Evolutionary conservation across 192 early-diverging fungal genomes (phyloP), one percentile per base, ranked within the genome.

Genomic region (Entophlyctis luteolus): DNA sequence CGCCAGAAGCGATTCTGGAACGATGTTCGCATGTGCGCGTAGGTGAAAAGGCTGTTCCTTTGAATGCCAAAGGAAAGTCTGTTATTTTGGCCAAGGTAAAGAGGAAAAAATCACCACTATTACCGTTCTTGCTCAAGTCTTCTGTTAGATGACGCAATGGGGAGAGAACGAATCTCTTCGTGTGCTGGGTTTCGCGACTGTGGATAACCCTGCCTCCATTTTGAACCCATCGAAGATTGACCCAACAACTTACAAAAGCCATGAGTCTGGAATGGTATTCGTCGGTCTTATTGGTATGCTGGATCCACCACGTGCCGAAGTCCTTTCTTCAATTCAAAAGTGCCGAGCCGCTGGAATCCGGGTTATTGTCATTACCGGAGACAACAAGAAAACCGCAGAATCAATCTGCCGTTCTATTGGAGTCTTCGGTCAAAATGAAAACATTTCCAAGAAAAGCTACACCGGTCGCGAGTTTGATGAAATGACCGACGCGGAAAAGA

Each of bases 331-430:
- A 20, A 94, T 99, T 72, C 73, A 70, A 49, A 87, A 90, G 65
- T 99, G 98, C 77, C 80, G 86, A 37, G 87, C 86, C 48, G 98
- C 98, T 29, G 98, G 98, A 53, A 98, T 99, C 65, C 87, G 95
- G 45, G 97, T 99, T 23, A 91, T 98, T 73, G 92, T 99, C 22
- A 95, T 98, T 71, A 99, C 96, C 27, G 98, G 96, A 71, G 96
- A 99, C 80, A 91, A 95, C 80, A 91, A 92, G 79, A 90, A 91
- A 74, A 99, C 96, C 3, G 96, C 95, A 48, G 94, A 98, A 79
- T 84, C 91, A 58, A 95, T 99, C 68, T 96, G 93, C 75, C 88
- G 91, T 60, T 80, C 88, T 68, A 96, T 99, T 80, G 97, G 97
- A 46, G 89, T 99, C 0, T 93, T 99, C 66, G 67, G 75, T 20